A percentile compares a stretch with the other conserved stretches of the same genome.
These are phyloP conservation scores for Fomitiporia mediterranea DNA, from an alignment of 1,284 basidiomycete species.

Conservation along the genomic window DNA sequence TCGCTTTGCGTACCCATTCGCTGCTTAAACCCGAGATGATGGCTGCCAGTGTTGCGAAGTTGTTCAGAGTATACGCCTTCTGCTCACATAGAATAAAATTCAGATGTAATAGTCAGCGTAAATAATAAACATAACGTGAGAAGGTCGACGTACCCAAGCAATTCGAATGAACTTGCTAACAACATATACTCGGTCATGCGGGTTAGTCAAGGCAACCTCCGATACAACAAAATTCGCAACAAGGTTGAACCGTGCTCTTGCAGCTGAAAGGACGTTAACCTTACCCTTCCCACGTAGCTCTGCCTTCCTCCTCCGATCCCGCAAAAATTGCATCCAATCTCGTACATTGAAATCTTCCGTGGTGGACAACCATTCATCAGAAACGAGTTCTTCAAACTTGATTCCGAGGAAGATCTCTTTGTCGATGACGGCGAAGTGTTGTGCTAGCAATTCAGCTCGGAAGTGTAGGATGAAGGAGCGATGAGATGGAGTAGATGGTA, in stretches of 20 bases:
- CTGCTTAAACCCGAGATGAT: conserved; percentile 77
- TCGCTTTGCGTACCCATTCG: conserved; percentile 65
- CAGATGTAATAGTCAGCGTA: background rate
- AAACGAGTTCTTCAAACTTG: conserved; percentile 79
- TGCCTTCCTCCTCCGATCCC: conserved; percentile 67
- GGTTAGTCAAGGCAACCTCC: conserved; percentile 70
- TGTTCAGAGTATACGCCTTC: conserved; percentile 82
- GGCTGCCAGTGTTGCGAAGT: conserved; percentile 78
- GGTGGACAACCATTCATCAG: conserved; percentile 56
- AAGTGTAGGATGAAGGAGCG: conserved; percentile 64
- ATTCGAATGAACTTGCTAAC: conserved; percentile 81
- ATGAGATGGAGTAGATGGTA: conserved; percentile 35
- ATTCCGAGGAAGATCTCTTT: conserved; percentile 79
- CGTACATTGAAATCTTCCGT: conserved; percentile 64
- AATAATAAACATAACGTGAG: background rate
- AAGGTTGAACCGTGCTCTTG: conserved; percentile 86
- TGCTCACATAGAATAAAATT: conserved; percentile 29
- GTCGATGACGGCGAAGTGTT: conserved; percentile 85
- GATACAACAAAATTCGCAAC: conserved; percentile 80
- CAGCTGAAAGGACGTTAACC: conserved; percentile 66
- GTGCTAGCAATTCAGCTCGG: conserved; percentile 60
- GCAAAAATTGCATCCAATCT: conserved; percentile 81
- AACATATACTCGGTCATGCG: conserved; percentile 60
- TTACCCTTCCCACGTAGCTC: conserved; percentile 53
- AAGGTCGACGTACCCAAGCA: conserved; percentile 58